These are phyloP conservation scores for Cladosporium halotolerans DNA, from an alignment of 2,329 filamentous ascomycete species.

Conservation along the genomic window DNA sequence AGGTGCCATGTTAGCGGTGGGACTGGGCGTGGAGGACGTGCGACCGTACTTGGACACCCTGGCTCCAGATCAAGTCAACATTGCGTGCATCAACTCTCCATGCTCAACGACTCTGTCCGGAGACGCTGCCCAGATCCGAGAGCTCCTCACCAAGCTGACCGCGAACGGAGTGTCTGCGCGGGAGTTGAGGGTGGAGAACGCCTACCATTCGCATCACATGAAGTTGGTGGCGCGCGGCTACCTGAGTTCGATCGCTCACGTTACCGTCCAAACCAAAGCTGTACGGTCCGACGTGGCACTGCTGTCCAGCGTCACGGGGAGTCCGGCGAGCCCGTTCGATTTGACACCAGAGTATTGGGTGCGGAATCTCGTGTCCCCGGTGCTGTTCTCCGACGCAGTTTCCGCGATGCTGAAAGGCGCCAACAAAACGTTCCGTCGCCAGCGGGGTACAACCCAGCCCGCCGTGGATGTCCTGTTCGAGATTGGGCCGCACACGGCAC, in stretches of 20 bases:
- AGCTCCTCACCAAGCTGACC: slow-evolving; percentile 28
- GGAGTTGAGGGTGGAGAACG: slow-evolving; percentile 30
- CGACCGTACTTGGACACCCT: slow-evolving; percentile 8
- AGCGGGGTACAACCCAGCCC: not conserved
- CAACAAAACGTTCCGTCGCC: not conserved
- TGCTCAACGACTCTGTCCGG: slow-evolving; percentile 41
- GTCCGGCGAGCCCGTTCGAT: not conserved
- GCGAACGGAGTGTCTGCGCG: slow-evolving; percentile 34
- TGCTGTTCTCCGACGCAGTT: slow-evolving; percentile 1
- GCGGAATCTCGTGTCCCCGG: not conserved
- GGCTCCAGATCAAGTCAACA: slow-evolving; percentile 13
- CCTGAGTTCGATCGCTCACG: not conserved
- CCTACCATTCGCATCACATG: slow-evolving; percentile 39
- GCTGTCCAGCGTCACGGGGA: not conserved
- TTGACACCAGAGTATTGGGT: slow-evolving; percentile 1
- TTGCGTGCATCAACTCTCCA: slow-evolving; percentile 38
- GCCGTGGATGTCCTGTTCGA: not conserved
- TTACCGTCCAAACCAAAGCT: no score
- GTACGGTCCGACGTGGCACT: no score
- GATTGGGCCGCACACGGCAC: slow-evolving; percentile 1
- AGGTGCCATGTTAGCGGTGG: slow-evolving; percentile 33
- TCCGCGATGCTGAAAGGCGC: no score
- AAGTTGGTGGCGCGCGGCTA: not conserved
- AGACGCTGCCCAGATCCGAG: slow-evolving; percentile 32
- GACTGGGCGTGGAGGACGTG: slow-evolving; percentile 22